These are phyloP conservation scores for Lachnellula cervina DNA, from an alignment of 2,329 filamentous ascomycete genomes.

Conservation along the genomic window DNA sequence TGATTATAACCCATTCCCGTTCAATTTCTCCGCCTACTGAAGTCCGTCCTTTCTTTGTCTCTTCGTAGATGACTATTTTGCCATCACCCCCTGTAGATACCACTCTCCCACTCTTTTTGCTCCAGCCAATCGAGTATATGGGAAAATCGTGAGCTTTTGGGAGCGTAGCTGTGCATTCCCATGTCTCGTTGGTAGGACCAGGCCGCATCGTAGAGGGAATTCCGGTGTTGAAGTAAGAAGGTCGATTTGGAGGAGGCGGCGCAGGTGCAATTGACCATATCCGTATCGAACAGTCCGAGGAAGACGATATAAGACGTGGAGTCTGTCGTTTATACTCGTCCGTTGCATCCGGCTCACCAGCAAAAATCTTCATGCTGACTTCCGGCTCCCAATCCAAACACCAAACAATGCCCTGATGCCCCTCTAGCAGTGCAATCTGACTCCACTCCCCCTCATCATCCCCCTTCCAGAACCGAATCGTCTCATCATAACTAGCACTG, in stretches of 20 bases:
- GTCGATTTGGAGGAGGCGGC: constrained; percentile 25
- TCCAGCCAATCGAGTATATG: constrained; percentile 84
- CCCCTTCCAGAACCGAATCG: constrained; percentile 67
- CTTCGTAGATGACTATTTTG: constrained; percentile 71
- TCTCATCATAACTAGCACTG: constrained; percentile 92
- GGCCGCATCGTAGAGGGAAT: constrained; percentile 90
- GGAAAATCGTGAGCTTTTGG: constrained; percentile 73
- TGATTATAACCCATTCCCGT: constrained; percentile 67
- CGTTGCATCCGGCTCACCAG: constrained; percentile 19
- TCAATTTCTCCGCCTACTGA: constrained; percentile 26
- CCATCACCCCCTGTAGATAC: constrained; percentile 91
- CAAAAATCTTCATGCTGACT: constrained; percentile 19
- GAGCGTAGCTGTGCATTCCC: constrained; percentile 72
- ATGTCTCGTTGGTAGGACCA: constrained; percentile 68
- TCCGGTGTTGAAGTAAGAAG: constrained; percentile 40
- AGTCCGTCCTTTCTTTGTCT: constrained; percentile 37
- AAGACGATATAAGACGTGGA: constrained; percentile 69
- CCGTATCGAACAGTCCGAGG: constrained; percentile 74
- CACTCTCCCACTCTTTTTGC: constrained; percentile 66
- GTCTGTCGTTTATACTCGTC: constrained; percentile 42
- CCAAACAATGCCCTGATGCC: constrained; percentile 87
- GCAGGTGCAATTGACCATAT: constrained; percentile 62
- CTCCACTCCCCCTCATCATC: constrained; percentile 89
- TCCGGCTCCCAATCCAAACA: constrained; percentile 66
- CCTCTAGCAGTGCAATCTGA: constrained; percentile 75